Evolutionary conservation across 1,284 basidiomycete species (phyloP).

Genomic region (Austroboletus niveus): DNA sequence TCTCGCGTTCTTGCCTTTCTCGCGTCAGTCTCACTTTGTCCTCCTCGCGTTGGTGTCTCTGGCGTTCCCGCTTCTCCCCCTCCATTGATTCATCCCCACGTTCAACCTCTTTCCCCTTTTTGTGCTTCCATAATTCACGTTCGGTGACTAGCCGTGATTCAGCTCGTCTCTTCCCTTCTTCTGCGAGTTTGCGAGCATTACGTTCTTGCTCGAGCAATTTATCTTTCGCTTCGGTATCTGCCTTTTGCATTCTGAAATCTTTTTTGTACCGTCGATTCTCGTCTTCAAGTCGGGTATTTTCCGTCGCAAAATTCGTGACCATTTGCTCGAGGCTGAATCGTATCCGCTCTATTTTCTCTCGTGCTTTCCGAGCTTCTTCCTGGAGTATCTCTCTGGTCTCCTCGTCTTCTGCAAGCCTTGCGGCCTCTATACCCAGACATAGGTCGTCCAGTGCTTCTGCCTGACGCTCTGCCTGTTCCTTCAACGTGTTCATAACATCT

Average conservation of each 20-base stretch:
- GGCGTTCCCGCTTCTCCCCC: not conserved
- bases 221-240: conserved; percentile 25
- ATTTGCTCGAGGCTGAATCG: conserved; percentile 29
- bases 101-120: not conserved
- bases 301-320: conserved; percentile 31
- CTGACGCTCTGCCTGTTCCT: conserved; percentile 37
- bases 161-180: conserved; percentile 19
- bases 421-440: conserved; percentile 37
- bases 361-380: conserved; percentile 35
- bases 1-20: not conserved
- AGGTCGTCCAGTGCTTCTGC: conserved; percentile 35
- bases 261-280: conserved; percentile 31
- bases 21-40: not conserved
- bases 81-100: not conserved
- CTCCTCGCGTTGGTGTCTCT: not conserved
- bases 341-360: conserved; percentile 31
- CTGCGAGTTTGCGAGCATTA: conserved; percentile 26
- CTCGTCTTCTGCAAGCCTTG: conserved; percentile 38
- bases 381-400: conserved; percentile 38
- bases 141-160: conserved; percentile 19
- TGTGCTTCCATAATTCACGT: conserved; percentile 11
- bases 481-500: conserved; percentile 34
- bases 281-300: conserved; percentile 33
- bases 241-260: conserved; percentile 19
- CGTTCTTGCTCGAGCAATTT: conserved; percentile 32